Conservation (phyloP, 2,329 filamentous ascomycete species). For the Penicillium sp. region DNA sequence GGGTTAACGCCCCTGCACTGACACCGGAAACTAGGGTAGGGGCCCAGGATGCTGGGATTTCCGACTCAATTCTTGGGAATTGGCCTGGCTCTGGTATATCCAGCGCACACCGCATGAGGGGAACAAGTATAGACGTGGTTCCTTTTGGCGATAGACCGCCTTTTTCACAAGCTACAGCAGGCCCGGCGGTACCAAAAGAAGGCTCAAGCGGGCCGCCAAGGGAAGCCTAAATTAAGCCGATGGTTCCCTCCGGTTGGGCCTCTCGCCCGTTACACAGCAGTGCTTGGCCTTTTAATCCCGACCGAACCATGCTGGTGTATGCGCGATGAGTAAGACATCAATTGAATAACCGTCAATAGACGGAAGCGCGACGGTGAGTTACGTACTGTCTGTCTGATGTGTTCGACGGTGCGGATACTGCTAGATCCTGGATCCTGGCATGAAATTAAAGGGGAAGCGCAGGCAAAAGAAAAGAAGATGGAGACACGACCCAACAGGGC, state of each 20-base stretch:
- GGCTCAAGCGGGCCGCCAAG: conserved; percentile 8
- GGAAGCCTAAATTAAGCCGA: neutral
- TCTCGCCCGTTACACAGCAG: neutral
- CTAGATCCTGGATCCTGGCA: neutral
- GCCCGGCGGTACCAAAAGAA: neutral
- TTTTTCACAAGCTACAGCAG: neutral
- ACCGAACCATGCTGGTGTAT: neutral
- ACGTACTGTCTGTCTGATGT: neutral
- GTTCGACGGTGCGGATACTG: neutral
- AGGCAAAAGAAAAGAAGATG: neutral
- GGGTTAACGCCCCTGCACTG: conserved; percentile 12
- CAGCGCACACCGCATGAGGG: neutral
- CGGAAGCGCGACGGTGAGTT: neutral
- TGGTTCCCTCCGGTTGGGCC: conserved; percentile 7
- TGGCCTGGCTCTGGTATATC: neutral
- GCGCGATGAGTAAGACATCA: neutral
- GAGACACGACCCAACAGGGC: conserved; percentile 1
- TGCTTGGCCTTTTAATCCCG: neutral
- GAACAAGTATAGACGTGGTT: neutral
- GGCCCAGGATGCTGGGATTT: conserved; percentile 14
- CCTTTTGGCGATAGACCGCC: neutral
- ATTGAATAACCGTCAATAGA: neutral
- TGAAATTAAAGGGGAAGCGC: neutral
- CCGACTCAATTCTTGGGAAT: neutral
- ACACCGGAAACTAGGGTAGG: conserved; percentile 16